Evolutionary conservation across 129 eudicot genomes (phyloP), one percentile per base, ranked within the genome.

Genomic region (Centella asiatica): DNA sequence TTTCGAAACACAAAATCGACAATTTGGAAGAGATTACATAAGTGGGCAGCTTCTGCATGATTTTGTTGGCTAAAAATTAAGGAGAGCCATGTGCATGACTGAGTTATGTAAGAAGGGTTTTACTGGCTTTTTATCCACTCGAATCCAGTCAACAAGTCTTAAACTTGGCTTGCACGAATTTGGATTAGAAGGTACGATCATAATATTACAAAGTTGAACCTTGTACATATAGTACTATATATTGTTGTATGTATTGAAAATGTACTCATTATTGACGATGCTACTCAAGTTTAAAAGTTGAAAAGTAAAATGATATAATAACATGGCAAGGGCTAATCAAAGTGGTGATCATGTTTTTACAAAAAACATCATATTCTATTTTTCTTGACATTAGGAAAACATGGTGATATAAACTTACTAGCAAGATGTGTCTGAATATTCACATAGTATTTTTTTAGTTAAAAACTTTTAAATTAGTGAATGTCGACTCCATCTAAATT

Each of bases 31-130:
- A 51, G 76, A 73, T 27, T 60, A 65, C 14, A 59, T 77, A 0
- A 73, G 81, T 1, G 73, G 82, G 27, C 79, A 73, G 27, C 62
- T 83, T 54, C 40, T 79, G 66, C 83, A 73, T 53, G 85, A 83
- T 73, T 76, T 79, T 69, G 85, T 74, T 53, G 85, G 89, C 25
- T 82, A 79, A 78, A 49, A 22, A 65, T 20, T 2, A 15, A 0
- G 5, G 20, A 34, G 46, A 40, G 51, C 37, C 42, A 23, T 0
- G 7, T 34, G 18, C 49, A 19, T 32, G 31, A 48, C 22, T 17
- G 57, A 64, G 48, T 46, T 17, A 24, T 61, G 12, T 22, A 24
- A 24, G 13, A 13, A 26, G 19, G n/a, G 17, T 27, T 20, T 22
- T 29, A 8, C 34, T 2, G 23, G 24, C 22, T 42, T 11, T 13